Evolutionary conservation across 179 eudicot genomes (phyloP), one percentile per base, ranked within the genome.

Genomic region (Heliamphora pulchella): DNA sequence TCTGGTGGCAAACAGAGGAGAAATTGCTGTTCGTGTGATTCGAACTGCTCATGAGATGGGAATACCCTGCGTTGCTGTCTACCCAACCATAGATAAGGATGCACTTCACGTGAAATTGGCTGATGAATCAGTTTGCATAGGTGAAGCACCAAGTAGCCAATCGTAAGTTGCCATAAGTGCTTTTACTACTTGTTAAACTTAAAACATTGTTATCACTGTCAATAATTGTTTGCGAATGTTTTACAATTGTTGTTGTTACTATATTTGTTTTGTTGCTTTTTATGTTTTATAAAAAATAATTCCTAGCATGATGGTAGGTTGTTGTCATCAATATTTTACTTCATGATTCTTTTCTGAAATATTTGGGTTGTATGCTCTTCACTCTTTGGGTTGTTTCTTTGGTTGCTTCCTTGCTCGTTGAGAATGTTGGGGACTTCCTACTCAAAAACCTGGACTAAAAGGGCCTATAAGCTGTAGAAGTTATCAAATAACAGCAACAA

Each of bases 41-140:
- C 88, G 97, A 79, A 95, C 97, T 83, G 98, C 98, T 75, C 98
- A 95, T 84, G 98, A 95, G 87, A 85, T 94, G 93, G 98, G 97
- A 41, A 94, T 94, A 80, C 98, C 97, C 48, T 94, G 98, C 86
- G 98, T 94, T 83, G 97, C 97, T 14, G 97, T 95, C 78, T 91
- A 95, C 87, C 93, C 98, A 47, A 95, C 97, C 61, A 95, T 95
- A 79, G 98, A 95, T 82, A 91, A 93, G 85, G 98, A 94, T 88
- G 94, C 98, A 77, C 93, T 94, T 81, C 98, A 94, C 86, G 97
- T 94, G 72, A 90, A 93, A 82, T 83, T 94, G 63, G 98, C 98
- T 76, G 98, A 93, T 83, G 98, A 95, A 86, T 85, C 98, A 39
- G 97, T 95, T 79, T 95, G 98, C 85, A 95, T 95, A 55, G 97